These are phyloP conservation scores for Porpolomopsis calyptriformis DNA, from an alignment of 768 basidiomycete genomes.

Conservation along the genomic window DNA sequence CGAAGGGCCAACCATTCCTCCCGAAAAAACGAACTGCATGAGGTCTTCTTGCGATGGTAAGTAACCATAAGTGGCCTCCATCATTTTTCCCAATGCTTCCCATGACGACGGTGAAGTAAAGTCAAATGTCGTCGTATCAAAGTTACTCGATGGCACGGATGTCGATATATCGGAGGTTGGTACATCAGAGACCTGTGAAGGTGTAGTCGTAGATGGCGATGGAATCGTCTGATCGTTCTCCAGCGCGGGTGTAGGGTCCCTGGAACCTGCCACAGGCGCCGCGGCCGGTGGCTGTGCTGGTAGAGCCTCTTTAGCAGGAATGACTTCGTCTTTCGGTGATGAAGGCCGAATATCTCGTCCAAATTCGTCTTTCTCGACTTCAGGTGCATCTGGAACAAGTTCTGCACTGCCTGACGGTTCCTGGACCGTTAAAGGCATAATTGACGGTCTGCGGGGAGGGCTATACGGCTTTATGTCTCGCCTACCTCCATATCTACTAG, in stretches of 20 bases:
- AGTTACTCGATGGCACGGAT: constrained; percentile 47
- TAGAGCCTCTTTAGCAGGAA: constrained; percentile 17
- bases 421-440: constrained; percentile 18
- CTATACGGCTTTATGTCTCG: constrained; percentile 48
- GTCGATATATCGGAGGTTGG: constrained; percentile 26
- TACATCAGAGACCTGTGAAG: constrained; percentile 38
- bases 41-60: constrained; percentile 65
- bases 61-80: constrained; percentile 58
- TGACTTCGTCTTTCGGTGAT: constrained; percentile 29
- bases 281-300: constrained; percentile 16
- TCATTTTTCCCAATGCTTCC: constrained; percentile 73
- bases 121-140: constrained; percentile 67
- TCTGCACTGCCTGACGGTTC: constrained; percentile 19
- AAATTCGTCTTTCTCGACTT: constrained; percentile 69
- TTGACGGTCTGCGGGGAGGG: constrained; percentile 41
- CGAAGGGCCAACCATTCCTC: constrained; percentile 17
- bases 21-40: constrained; percentile 58
- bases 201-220: constrained; percentile 41
- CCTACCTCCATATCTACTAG: constrained; percentile 41
- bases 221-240: constrained; percentile 36
- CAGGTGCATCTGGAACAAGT: constrained; percentile 15
- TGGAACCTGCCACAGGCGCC: constrained; percentile 24
- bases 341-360: constrained; percentile 66
- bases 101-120: constrained; percentile 64
- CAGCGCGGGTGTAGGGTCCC: constrained; percentile 33